A percentile compares a stretch with the other conserved stretches of the same genome.
Evolutionary conservation across 768 basidiomycete genomes (phyloP).

Genomic region (Amanita jacksonii): DNA sequence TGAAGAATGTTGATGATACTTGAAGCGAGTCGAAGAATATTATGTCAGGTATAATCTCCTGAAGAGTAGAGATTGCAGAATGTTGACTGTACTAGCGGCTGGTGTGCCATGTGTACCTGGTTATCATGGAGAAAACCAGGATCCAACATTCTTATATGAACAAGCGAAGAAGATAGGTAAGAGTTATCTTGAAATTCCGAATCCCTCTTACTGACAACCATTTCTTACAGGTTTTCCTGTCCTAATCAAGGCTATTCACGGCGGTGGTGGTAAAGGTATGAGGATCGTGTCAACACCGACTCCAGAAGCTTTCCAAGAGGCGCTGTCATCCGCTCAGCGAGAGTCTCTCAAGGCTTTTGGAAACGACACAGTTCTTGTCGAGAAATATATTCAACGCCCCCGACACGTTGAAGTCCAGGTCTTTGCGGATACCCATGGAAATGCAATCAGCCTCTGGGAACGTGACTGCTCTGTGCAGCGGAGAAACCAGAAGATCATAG

Average conservation of each 20-base stretch:
- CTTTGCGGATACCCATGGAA: constrained; percentile 77
- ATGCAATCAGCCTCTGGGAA: constrained; percentile 91
- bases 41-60: constrained; percentile 54
- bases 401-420: constrained; percentile 94
- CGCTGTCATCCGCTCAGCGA: constrained; percentile 78
- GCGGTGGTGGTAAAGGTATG: constrained; percentile 96
- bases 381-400: constrained; percentile 81
- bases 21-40: constrained; percentile 91
- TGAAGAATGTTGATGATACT: neutral
- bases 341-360: constrained; percentile 86
- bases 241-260: constrained; percentile 93
- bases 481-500: constrained; percentile 92
- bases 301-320: constrained; percentile 65
- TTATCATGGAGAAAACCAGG: constrained; percentile 82
- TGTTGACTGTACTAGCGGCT: constrained; percentile 43
- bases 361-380: constrained; percentile 77
- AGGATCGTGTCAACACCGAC: constrained; percentile 55
- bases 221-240: constrained; percentile 65
- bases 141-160: constrained; percentile 54
- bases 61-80: neutral
- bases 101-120: constrained; percentile 92
- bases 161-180: constrained; percentile 66
- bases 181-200: neutral
- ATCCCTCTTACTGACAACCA: neutral
- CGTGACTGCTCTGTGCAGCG: constrained; percentile 88